phyloP scores from a whole-genome alignment of 345 rosid genomes.

The Eutrema japonicum region DNA sequence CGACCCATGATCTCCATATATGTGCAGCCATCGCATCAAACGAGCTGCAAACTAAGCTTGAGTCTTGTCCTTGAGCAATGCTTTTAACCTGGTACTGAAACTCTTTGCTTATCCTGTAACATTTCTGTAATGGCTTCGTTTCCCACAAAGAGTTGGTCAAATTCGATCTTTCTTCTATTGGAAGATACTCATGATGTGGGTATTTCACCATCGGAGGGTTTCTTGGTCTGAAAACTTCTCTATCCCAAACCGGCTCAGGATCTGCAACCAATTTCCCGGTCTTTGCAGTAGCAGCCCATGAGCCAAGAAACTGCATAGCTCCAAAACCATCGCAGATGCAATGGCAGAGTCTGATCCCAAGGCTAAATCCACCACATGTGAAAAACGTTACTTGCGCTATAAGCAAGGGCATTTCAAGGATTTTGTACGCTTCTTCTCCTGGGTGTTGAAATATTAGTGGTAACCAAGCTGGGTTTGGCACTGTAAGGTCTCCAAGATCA shows the following conservation, averaged over 20 bases:
- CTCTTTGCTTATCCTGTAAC: slow-evolving; percentile 68
- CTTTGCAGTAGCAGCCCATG: slow-evolving; percentile 79
- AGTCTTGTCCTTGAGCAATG: slow-evolving; percentile 56
- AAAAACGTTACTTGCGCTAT: slow-evolving; percentile 83
- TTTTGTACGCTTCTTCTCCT: slow-evolving; percentile 75
- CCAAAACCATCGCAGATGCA: slow-evolving; percentile 92
- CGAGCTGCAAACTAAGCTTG: slow-evolving; percentile 53
- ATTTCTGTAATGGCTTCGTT: slow-evolving; percentile 70
- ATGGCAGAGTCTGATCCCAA: slow-evolving; percentile 85
- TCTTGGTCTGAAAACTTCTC: slow-evolving; percentile 67
- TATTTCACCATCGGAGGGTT: slow-evolving; percentile 65
- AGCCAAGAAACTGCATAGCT: slow-evolving; percentile 85
- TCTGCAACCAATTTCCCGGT: slow-evolving; percentile 54
- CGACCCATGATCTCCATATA: slow-evolving; percentile 94
- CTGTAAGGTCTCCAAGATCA: slow-evolving; percentile 76
- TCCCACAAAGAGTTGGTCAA: slow-evolving; percentile 68
- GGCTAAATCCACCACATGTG: slow-evolving; percentile 82
- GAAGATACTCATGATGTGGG: slow-evolving; percentile 72
- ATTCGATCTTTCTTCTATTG: slow-evolving; percentile 71
- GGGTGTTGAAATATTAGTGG: slow-evolving; percentile 68
- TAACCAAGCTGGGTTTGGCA: slow-evolving; percentile 89
- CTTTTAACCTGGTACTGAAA: slow-evolving; percentile 67
- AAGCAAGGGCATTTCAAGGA: slow-evolving; percentile 80
- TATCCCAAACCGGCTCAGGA: slow-evolving; percentile 80
- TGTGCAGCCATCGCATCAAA: slow-evolving; percentile 94